Conservation (phyloP, 257 asterid species). For the Solanum okadae region DNA sequence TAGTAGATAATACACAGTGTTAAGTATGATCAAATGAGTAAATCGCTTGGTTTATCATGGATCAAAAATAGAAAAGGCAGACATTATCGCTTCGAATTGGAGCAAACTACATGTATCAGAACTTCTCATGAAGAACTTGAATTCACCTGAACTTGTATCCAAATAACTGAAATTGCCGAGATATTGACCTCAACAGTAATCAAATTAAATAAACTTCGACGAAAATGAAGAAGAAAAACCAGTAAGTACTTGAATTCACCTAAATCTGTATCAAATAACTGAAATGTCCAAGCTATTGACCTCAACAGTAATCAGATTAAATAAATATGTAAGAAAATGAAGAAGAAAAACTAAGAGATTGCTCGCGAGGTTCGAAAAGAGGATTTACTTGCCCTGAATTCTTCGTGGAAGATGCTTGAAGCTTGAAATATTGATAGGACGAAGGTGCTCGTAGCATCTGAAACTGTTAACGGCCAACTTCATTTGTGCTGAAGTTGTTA, state of each 20-base stretch:
- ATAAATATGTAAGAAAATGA: neutral
- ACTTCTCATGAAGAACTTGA: neutral
- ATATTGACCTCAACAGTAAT: neutral
- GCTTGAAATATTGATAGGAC: conserved; percentile 5
- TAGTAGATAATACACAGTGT: neutral
- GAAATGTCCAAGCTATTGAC: neutral
- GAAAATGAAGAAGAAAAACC: neutral
- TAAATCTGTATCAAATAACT: neutral
- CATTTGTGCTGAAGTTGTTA: neutral
- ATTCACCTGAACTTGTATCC: neutral
- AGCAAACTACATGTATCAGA: neutral
- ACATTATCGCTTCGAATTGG: neutral
- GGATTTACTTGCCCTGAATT: conserved; percentile 11
- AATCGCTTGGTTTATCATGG: neutral
- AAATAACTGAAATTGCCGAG: neutral
- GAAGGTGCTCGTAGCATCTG: conserved; percentile 10
- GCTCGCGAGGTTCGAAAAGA: neutral
- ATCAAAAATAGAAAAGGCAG: neutral
- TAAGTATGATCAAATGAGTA: neutral
- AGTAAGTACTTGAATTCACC: neutral
- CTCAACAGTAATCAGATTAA: neutral
- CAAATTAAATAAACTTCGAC: neutral
- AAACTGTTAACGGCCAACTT: conserved; percentile 3
- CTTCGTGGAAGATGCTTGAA: conserved; percentile 13
- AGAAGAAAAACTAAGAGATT: neutral